Base-by-base conservation (phyloP, 2,329 filamentous ascomycete genomes). In the Ophiocordyceps sinensis region DNA sequence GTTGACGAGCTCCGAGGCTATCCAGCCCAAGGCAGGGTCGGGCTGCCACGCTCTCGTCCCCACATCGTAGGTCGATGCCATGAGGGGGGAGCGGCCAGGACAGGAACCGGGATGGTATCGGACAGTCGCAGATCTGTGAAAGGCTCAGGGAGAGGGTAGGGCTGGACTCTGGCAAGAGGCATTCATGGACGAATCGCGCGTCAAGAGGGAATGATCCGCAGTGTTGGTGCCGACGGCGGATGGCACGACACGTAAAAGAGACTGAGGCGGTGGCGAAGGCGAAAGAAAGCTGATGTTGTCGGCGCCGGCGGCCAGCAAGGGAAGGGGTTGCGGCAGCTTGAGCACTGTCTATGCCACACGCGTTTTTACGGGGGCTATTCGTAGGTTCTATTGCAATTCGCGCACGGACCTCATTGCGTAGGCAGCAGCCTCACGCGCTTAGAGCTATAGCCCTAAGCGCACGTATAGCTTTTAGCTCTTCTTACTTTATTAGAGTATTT, bases 1-100 rank as follows among this genome's bases (percentile, higher is more conserved):
- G 65, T 84, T 82, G 60, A 82, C 73, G 53, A 98, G 83, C 72
- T 96, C 88, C 37, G 91, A 95, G 59, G 88, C 84, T 62, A 98
- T 79, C 89, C 91, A 98, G 67, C 91, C 91, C 66, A 98, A 89
- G 46, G 85, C 85, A 61, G 77, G 70, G 70, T 98, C 91, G 54
- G 91, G 88, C 75, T 96, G 91, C 91, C 91, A 98, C 60, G 88
- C 91, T 76, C 86, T 80, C 56, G 89, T 96, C 59, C 89, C 91
- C 59, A 95, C 78, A 73, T 96, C 88, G 69, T 93, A 96, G 61
- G 77, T 85, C 66, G 93, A 84, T 70, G 86, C 85, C 88, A 94
- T 94, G 65, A 59, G 62, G 43, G 35, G 40, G 28, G 28, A 31
- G 39, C 31, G 43, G 32, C 32, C 32, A 14, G 36, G 41, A 41